Percentiles rank a stretch among this genome's conserved stretches.
Evolutionary conservation across 1,284 basidiomycete genomes (phyloP).

Genomic region (Irpex rosettiformis): DNA sequence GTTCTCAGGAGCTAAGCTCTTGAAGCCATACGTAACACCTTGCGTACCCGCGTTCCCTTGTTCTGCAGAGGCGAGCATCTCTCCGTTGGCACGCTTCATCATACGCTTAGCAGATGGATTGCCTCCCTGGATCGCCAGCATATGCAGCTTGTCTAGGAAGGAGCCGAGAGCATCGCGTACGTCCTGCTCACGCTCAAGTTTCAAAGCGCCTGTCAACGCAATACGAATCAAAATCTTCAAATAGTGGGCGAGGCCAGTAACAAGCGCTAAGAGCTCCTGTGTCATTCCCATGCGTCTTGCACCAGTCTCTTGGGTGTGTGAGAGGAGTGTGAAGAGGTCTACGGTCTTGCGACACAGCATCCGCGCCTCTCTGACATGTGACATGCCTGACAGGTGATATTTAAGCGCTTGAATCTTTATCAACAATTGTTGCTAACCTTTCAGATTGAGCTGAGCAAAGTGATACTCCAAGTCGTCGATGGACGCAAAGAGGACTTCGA

Average conservation of each 20-base stretch:
- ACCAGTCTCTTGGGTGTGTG: slow-evolving; percentile 93
- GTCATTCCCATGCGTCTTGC: slow-evolving; percentile 93
- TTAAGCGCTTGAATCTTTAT: slow-evolving; percentile 3
- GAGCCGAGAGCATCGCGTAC: slow-evolving; percentile 82
- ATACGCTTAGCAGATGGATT: slow-evolving; percentile 74
- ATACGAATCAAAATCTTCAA: slow-evolving; percentile 99
- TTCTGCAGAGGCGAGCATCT: slow-evolving; percentile 42
- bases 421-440: slow-evolving; percentile 55
- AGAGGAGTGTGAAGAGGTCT: slow-evolving; percentile 95
- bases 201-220: slow-evolving; percentile 92
- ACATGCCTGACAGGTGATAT: slow-evolving; percentile 68
- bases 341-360: slow-evolving; percentile 99
- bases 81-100: slow-evolving; percentile 66
- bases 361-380: slow-evolving; percentile 95
- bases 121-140: slow-evolving; percentile 85
- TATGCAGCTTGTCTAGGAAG: slow-evolving; percentile 91
- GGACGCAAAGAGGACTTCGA: slow-evolving; percentile 95
- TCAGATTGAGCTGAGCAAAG: slow-evolving; percentile 79
- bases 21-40: slow-evolving; percentile 83
- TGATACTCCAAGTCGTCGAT: slow-evolving; percentile 95
- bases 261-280: slow-evolving; percentile 94
- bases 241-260: slow-evolving; percentile 97
- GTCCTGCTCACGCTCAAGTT: slow-evolving; percentile 88
- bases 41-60: slow-evolving; percentile 67
- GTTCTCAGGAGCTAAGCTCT: slow-evolving; percentile 83